Conservation (phyloP, 2,329 filamentous ascomycete genomes). For the Aspergillus caelatus region DNA sequence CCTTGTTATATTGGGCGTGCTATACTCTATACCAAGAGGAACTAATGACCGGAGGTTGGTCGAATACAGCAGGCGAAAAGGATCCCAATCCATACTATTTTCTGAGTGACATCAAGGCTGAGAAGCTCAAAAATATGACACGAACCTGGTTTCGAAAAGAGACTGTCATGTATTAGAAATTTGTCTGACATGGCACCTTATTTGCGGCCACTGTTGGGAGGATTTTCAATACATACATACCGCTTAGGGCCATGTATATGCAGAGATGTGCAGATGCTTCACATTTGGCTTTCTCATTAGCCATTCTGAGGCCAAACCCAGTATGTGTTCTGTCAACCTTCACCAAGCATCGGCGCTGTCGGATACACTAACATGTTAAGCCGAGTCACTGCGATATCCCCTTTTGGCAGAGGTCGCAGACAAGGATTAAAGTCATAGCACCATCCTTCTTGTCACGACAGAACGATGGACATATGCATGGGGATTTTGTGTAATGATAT, state of each 20-base stretch:
- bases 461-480: background rate
- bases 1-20: constrained; percentile 7
- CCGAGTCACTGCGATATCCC: background rate
- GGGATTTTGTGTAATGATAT: constrained; percentile 6
- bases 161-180: background rate
- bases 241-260: constrained; percentile 3
- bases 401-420: background rate
- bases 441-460: background rate
- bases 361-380: background rate
- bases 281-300: constrained; percentile 1
- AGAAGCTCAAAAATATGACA: background rate
- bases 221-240: constrained; percentile 9
- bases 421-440: background rate
- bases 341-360: constrained; percentile 10
- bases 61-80: background rate
- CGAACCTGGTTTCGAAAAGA: background rate
- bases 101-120: background rate
- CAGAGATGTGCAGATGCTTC: constrained; percentile 1
- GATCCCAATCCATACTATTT: background rate
- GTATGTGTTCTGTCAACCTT: constrained; percentile 5
- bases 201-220: background rate
- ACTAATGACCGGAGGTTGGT: background rate
- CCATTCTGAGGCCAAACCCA: background rate
- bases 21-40: background rate
- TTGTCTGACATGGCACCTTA: constrained; percentile 5